These are phyloP conservation scores for Heterobasidion annosum DNA, from an alignment of 1,284 basidiomycete species.

Conservation along the genomic window DNA sequence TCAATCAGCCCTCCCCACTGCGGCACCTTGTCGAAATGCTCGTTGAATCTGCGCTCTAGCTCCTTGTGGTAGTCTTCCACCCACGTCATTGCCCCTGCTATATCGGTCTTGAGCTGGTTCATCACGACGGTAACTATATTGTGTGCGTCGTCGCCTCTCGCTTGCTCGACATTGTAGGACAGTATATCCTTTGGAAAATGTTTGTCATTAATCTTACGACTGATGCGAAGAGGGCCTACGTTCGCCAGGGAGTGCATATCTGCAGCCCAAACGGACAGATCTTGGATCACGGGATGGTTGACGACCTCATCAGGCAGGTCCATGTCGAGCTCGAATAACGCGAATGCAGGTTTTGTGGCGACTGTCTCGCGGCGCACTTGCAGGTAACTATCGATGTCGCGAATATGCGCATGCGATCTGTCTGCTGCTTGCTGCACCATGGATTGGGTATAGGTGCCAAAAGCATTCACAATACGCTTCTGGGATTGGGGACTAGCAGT, in stretches of 20 bases:
- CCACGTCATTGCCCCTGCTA: constrained; percentile 27
- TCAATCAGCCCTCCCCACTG: constrained; percentile 23
- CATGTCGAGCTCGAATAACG: constrained; percentile 24
- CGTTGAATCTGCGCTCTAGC: constrained; percentile 20
- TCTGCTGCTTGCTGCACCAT: constrained; percentile 33
- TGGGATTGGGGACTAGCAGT: constrained; percentile 24
- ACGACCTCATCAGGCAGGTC: constrained; percentile 32
- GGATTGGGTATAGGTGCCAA: constrained; percentile 27
- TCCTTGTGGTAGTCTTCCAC: constrained; percentile 13
- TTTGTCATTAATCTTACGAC: not conserved
- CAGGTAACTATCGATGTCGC: constrained; percentile 29
- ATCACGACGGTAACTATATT: constrained; percentile 37
- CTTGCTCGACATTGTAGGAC: constrained; percentile 34
- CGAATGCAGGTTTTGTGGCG: constrained; percentile 32
- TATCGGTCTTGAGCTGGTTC: constrained; percentile 21
- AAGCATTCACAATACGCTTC: constrained; percentile 28
- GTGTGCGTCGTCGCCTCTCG: constrained; percentile 31
- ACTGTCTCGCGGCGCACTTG: constrained; percentile 30
- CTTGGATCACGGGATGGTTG: constrained; percentile 26
- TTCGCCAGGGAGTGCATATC: constrained; percentile 35
- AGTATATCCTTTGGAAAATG: constrained; percentile 23
- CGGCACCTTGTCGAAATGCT: constrained; percentile 19
- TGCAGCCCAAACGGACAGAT: constrained; percentile 21
- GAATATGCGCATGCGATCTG: constrained; percentile 21
- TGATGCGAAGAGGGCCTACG: constrained; percentile 13